Evolutionary conservation across 345 rosid genomes (phyloP).

Genomic region (Lepidium didymum): DNA sequence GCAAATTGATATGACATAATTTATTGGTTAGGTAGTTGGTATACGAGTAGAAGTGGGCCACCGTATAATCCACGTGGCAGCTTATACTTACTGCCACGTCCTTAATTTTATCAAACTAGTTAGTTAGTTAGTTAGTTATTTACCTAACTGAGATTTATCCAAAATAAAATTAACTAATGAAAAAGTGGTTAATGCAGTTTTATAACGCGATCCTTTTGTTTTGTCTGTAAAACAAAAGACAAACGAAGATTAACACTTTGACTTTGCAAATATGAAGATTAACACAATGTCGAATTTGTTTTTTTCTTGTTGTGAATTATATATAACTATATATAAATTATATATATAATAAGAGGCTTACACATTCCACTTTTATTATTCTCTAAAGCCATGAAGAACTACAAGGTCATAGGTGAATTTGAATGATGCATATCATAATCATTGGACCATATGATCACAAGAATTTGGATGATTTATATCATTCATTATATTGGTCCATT

Average conservation of each 20-base stretch:
- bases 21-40: constrained; percentile 14
- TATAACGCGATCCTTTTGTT: neutral
- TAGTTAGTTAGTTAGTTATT: neutral
- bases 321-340: no score
- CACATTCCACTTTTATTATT: neutral
- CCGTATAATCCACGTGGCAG: constrained; percentile 8
- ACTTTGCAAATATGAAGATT: no score
- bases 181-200: neutral
- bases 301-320: no score
- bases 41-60: constrained; percentile 11
- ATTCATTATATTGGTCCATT: constrained; percentile 15
- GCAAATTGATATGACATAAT: constrained; percentile 2
- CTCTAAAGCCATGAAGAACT: constrained; percentile 9
- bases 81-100: constrained; percentile 7
- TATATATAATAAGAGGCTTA: neutral
- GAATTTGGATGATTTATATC: neutral
- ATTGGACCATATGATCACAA: constrained; percentile 19
- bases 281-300: no score
- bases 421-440: neutral
- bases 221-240: neutral
- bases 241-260: neutral
- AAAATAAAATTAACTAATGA: neutral
- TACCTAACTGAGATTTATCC: neutral
- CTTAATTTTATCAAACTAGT: neutral
- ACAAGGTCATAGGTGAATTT: neutral